A percentile compares a stretch with the other conserved stretches of the same genome.
phyloP scores from a whole-genome alignment of 179 eudicot genomes.

The Pouteria campechiana region DNA sequence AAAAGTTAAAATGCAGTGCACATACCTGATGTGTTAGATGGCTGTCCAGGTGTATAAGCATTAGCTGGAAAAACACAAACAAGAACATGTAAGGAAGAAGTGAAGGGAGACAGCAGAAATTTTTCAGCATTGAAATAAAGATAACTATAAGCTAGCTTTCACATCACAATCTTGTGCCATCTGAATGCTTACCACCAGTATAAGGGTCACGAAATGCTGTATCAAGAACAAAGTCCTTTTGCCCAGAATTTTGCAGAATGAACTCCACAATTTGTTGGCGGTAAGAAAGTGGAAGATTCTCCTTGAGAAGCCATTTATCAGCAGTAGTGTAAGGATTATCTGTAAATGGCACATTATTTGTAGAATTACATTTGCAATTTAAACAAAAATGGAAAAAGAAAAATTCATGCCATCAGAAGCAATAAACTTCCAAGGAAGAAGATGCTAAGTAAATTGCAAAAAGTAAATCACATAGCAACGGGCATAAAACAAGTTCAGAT shows the following conservation, averaged over 20 bases:
- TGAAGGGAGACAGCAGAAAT: too few relatives aligned
- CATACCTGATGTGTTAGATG: slow-evolving; percentile 46
- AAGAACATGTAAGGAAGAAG: background rate
- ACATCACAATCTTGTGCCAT: background rate
- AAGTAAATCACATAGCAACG: too few relatives aligned
- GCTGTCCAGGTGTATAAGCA: slow-evolving; percentile 80
- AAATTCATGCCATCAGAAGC: too few relatives aligned
- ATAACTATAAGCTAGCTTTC: background rate
- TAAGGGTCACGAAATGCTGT: slow-evolving; percentile 86
- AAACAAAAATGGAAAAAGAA: too few relatives aligned
- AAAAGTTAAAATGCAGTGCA: too few relatives aligned
- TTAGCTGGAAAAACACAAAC: slow-evolving; percentile 49
- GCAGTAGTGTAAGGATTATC: slow-evolving; percentile 87
- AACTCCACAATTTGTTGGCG: slow-evolving; percentile 95
- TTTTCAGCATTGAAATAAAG: slow-evolving; percentile 2
- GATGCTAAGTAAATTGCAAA: too few relatives aligned
- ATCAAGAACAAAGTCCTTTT: slow-evolving; percentile 55
- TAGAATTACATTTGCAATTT: background rate
- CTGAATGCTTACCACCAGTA: slow-evolving; percentile 70
- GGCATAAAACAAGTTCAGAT: too few relatives aligned
- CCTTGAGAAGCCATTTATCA: slow-evolving; percentile 95
- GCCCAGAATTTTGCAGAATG: slow-evolving; percentile 76
- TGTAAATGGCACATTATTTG: slow-evolving; percentile 11
- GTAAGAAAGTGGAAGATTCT: slow-evolving; percentile 80
- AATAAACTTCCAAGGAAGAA: too few relatives aligned